phyloP scores from a whole-genome alignment of 108 stramenopile species.

The Skeletonema menzelii region DNA sequence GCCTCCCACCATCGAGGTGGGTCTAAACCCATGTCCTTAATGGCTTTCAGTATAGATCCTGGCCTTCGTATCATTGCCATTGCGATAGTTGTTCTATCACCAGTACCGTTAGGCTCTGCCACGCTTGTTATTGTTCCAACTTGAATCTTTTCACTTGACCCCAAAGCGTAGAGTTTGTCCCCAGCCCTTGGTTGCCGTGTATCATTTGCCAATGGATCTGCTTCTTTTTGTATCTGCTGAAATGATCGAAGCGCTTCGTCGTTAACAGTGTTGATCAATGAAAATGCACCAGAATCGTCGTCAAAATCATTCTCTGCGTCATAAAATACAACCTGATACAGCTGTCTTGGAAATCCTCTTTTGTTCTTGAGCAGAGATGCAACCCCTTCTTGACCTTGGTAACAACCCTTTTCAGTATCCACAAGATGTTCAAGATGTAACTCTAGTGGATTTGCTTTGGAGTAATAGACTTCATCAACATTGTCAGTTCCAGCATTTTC shows the following conservation, averaged over 20 bases:
- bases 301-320: conserved; percentile 72
- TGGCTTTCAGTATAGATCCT: conserved; percentile 61
- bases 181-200: conserved; percentile 60
- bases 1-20: conserved; percentile 47
- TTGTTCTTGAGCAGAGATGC: conserved; percentile 83
- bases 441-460: conserved; percentile 71
- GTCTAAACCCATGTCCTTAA: conserved; percentile 62
- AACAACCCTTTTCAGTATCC: conserved; percentile 82
- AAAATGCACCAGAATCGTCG: conserved; percentile 20
- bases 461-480: conserved; percentile 6
- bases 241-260: conserved; percentile 21
- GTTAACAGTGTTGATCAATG: conserved; percentile 23
- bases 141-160: conserved; percentile 68
- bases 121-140: conserved; percentile 77
- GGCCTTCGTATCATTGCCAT: conserved; percentile 68
- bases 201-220: conserved; percentile 40
- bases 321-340: conserved; percentile 76
- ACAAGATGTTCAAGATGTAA: conserved; percentile 57
- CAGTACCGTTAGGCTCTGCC: conserved; percentile 75
- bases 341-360: conserved; percentile 62
- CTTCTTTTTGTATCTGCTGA: conserved; percentile 38
- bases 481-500: conserved; percentile 1
- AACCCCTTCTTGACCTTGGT: conserved; percentile 86
- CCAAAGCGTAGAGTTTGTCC: conserved; percentile 65
- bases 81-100: conserved; percentile 52